phyloP scores from a whole-genome alignment of 192 early-diverging fungal species.

The Coemansia sp. region DNA sequence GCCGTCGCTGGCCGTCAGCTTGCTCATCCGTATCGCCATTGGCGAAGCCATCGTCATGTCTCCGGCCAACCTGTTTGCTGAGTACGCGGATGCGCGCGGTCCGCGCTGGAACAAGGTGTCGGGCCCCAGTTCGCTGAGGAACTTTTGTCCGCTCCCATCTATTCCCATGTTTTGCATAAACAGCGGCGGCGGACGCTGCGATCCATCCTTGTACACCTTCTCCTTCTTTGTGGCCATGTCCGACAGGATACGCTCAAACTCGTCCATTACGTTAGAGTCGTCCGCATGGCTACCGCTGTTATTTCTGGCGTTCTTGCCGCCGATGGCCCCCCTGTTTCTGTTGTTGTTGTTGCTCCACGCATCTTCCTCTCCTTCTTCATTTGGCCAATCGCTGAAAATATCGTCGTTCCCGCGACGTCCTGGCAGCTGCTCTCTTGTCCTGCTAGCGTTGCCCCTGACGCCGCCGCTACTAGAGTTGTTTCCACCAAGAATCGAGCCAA shows the following conservation, averaged over 20 bases:
- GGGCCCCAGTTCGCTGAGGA: slow-evolving; percentile 24
- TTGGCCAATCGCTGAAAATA: slow-evolving; percentile 1
- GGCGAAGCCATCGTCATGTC: slow-evolving; percentile 22
- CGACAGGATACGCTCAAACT: slow-evolving; percentile 47
- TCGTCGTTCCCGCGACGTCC: no score
- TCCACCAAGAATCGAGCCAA: not conserved
- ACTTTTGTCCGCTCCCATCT: slow-evolving; percentile 4
- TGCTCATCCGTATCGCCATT: slow-evolving; percentile 22
- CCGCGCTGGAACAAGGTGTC: slow-evolving; percentile 27
- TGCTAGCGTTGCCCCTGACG: slow-evolving; percentile 2
- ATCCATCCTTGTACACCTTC: not conserved
- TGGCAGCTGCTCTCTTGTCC: no score
- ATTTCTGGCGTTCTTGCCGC: no score
- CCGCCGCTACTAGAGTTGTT: not conserved
- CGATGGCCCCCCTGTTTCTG: not conserved
- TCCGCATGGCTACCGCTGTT: not conserved
- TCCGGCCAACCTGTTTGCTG: slow-evolving; percentile 25
- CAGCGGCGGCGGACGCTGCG: slow-evolving; percentile 23
- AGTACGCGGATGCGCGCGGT: slow-evolving; percentile 29
- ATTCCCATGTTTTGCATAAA: slow-evolving; percentile 31
- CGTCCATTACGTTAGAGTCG: slow-evolving; percentile 28
- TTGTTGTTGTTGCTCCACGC: slow-evolving; percentile 1
- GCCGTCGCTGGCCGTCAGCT: not conserved
- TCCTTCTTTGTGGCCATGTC: slow-evolving; percentile 34
- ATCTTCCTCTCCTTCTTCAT: no score